phyloP scores from a whole-genome alignment of 352 stramenopile species.

The Pythium folliculosum region DNA sequence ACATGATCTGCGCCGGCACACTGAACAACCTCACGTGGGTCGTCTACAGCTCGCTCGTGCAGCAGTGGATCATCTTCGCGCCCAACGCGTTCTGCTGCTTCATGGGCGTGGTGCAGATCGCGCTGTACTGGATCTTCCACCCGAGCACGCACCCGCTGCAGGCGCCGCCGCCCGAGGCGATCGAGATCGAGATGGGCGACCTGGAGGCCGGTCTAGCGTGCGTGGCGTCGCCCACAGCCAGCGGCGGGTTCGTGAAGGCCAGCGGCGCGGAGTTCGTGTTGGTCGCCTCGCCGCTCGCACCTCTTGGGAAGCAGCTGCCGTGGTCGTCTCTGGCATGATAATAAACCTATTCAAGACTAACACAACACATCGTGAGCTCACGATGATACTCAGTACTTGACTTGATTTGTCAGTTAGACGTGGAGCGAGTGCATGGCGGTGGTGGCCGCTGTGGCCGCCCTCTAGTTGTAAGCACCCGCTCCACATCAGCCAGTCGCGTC shows the following conservation, averaged over 20 bases:
- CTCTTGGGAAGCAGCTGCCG: background rate
- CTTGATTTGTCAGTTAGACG: too few species aligned
- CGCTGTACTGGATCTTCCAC: slow-evolving; percentile 49
- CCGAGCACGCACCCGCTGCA: slow-evolving; percentile 43
- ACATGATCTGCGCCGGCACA: slow-evolving; percentile 53
- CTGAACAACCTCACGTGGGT: slow-evolving; percentile 65
- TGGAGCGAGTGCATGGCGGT: too few species aligned
- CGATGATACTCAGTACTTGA: too few species aligned
- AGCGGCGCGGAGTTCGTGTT: background rate
- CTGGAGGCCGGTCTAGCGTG: background rate
- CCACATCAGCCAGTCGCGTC: too few species aligned
- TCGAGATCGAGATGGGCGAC: background rate
- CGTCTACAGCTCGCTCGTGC: slow-evolving; percentile 41
- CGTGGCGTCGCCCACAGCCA: slow-evolving; percentile 1
- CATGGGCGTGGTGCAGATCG: slow-evolving; percentile 38
- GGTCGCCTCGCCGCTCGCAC: background rate
- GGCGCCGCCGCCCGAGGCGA: background rate
- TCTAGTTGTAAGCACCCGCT: too few species aligned
- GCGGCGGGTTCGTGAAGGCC: background rate
- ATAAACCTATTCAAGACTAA: too few species aligned
- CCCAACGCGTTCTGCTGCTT: slow-evolving; percentile 47
- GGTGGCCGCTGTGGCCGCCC: too few species aligned
- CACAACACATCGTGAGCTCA: too few species aligned
- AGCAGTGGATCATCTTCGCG: slow-evolving; percentile 55
- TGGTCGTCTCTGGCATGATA: background rate